phyloP scores from a whole-genome alignment of 1,284 basidiomycete species.

The Golubevia pallescens region DNA sequence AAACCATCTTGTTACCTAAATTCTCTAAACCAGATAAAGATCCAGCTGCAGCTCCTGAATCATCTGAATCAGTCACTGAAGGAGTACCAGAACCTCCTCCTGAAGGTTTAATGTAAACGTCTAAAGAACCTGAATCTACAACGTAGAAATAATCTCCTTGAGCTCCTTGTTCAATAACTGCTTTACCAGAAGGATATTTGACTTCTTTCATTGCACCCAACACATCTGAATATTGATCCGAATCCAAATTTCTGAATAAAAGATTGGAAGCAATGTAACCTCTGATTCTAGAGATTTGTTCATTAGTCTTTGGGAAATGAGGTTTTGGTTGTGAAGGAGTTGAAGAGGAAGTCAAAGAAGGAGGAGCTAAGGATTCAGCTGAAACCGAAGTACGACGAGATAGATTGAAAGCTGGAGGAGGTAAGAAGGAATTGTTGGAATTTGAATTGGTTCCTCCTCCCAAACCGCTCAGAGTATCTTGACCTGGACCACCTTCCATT shows the following conservation, averaged over 20 bases:
- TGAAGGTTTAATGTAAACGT: conserved; percentile 67
- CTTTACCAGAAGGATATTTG: conserved; percentile 74
- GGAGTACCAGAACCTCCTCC: conserved; percentile 5
- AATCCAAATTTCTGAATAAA: conserved; percentile 93
- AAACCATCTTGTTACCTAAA: conserved; percentile 66
- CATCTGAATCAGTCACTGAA: not conserved
- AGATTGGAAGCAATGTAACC: conserved; percentile 86
- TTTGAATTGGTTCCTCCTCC: conserved; percentile 2
- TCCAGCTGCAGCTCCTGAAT: conserved; percentile 1
- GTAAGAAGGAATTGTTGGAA: conserved; percentile 26
- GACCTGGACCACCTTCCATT: too few species aligned
- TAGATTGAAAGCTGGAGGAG: conserved; percentile 74
- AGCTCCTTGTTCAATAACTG: conserved; percentile 94
- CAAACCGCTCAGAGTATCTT: too few species aligned
- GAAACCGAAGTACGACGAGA: conserved; percentile 91
- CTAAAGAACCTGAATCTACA: conserved; percentile 85
- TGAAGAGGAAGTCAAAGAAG: conserved; percentile 68
- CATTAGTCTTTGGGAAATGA: conserved; percentile 77
- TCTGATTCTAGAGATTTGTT: conserved; percentile 86
- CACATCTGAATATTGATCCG: conserved; percentile 91
- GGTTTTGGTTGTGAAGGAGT: conserved; percentile 21
- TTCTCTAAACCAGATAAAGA: conserved; percentile 18
- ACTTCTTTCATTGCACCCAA: conserved; percentile 95
- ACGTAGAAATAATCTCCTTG: conserved; percentile 98
- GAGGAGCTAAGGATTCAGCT: conserved; percentile 90